Evolutionary conservation across 768 basidiomycete genomes (phyloP).

Genomic region (Rhodocollybia butyracea): DNA sequence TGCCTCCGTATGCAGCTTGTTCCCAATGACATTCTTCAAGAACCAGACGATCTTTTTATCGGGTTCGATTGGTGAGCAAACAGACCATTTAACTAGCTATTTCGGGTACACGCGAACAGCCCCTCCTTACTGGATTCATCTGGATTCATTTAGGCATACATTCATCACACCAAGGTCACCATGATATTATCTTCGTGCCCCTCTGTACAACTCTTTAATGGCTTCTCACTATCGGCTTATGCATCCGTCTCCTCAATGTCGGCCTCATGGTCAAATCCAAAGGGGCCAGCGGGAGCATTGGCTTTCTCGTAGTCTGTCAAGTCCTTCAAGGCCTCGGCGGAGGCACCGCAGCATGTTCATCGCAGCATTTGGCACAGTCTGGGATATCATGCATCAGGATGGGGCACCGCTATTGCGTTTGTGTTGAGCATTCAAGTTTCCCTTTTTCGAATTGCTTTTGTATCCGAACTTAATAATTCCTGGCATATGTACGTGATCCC

Average conservation of each 20-base stretch:
- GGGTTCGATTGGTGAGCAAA: conserved; percentile 33
- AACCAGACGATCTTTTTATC: conserved; percentile 42
- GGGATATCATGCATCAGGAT: conserved; percentile 45
- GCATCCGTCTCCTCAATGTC: conserved; percentile 42
- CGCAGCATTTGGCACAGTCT: conserved; percentile 45
- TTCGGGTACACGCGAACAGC: conserved; percentile 42
- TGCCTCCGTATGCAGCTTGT: too few species aligned
- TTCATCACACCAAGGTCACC: conserved; percentile 39
- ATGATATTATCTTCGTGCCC: too few species aligned
- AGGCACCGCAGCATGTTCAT: conserved; percentile 41
- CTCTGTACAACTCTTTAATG: conserved; percentile 9
- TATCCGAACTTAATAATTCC: not conserved
- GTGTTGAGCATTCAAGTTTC: conserved; percentile 31
- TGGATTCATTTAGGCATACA: conserved; percentile 38
- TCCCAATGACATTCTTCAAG: conserved; percentile 42
- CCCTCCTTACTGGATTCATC: conserved; percentile 41
- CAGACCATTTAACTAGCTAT: conserved; percentile 37
- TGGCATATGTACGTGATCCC: too few species aligned
- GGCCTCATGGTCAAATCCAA: conserved; percentile 48
- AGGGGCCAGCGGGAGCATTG: conserved; percentile 33
- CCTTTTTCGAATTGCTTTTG: conserved; percentile 16
- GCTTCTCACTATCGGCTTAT: conserved; percentile 40
- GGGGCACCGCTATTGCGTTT: conserved; percentile 45
- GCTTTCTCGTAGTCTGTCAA: conserved; percentile 44
- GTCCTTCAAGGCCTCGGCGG: conserved; percentile 56